These are phyloP conservation scores for Rutstroemia sp. DNA, from an alignment of 2,329 filamentous ascomycete species.

Conservation along the genomic window DNA sequence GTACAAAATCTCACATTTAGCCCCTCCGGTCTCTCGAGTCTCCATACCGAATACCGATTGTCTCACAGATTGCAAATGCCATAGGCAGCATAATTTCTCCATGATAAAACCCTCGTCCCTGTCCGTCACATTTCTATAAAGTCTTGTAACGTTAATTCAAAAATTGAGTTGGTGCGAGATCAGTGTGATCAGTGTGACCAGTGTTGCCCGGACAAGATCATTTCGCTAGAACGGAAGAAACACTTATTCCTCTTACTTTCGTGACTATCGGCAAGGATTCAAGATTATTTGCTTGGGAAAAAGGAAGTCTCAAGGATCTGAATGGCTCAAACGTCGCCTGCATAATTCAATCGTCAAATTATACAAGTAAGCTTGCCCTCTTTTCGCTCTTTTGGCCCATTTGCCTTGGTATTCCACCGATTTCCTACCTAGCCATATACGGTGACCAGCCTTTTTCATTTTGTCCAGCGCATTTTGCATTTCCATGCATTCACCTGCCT, in stretches of 20 bases:
- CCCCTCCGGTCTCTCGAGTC: too few relatives aligned
- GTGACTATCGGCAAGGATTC: neutral
- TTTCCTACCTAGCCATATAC: neutral
- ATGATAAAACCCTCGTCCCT: neutral
- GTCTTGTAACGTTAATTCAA: neutral
- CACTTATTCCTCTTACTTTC: neutral
- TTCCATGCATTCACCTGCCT: neutral
- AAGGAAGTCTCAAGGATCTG: neutral
- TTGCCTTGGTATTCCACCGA: neutral
- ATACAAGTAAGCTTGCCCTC: neutral
- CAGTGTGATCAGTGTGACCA: neutral
- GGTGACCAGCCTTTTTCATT: conserved; percentile 8
- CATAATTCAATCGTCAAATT: neutral
- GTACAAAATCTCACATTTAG: neutral
- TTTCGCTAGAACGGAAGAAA: too few relatives aligned
- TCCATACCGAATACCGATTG: neutral
- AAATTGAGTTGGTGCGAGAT: neutral
- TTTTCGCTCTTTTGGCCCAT: neutral
- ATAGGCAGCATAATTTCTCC: too few relatives aligned
- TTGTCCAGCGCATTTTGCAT: conserved; percentile 11
- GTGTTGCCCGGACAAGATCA: neutral
- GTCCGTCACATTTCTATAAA: neutral
- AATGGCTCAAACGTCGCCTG: neutral
- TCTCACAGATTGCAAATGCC: neutral
- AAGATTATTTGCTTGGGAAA: neutral